phyloP scores from a whole-genome alignment of 345 rosid genomes.

The Mallotus nudiflorus region DNA sequence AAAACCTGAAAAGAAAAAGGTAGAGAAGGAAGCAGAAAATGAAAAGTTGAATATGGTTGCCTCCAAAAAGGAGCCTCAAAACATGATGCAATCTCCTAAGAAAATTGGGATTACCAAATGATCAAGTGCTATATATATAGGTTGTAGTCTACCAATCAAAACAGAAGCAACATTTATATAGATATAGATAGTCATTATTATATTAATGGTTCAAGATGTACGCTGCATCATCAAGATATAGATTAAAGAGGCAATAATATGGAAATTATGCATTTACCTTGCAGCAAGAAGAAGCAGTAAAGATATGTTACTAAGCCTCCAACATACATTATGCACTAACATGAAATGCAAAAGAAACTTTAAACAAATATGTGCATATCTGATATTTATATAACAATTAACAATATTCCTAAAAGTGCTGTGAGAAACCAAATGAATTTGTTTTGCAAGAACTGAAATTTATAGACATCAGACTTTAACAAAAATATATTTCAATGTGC shows the following conservation, averaged over 20 bases:
- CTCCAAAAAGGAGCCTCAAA: conserved; percentile 28
- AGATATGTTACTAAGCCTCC: too few species aligned
- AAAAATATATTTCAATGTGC: too few species aligned
- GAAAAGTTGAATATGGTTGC: conserved; percentile 36
- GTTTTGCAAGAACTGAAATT: too few species aligned
- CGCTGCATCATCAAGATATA: conserved; percentile 1
- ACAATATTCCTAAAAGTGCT: too few species aligned
- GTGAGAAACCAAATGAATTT: too few species aligned
- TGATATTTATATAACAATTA: too few species aligned
- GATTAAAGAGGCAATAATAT: not conserved
- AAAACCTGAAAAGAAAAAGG: conserved; percentile 64
- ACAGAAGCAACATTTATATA: conserved; percentile 2
- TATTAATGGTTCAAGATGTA: not conserved
- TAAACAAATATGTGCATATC: too few species aligned
- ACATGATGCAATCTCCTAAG: not conserved
- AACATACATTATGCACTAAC: too few species aligned
- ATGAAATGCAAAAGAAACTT: too few species aligned
- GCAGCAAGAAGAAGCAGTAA: conserved; percentile 4
- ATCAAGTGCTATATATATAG: not conserved
- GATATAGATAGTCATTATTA: not conserved
- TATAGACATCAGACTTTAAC: too few species aligned
- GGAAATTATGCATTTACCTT: conserved; percentile 9
- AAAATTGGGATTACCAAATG: conserved; percentile 17
- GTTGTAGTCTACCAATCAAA: not conserved
- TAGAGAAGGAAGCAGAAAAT: conserved; percentile 48